Evolutionary conservation across 345 rosid species (phyloP), one percentile per base, ranked within the genome.

Genomic region (Euphorbia lathyris): DNA sequence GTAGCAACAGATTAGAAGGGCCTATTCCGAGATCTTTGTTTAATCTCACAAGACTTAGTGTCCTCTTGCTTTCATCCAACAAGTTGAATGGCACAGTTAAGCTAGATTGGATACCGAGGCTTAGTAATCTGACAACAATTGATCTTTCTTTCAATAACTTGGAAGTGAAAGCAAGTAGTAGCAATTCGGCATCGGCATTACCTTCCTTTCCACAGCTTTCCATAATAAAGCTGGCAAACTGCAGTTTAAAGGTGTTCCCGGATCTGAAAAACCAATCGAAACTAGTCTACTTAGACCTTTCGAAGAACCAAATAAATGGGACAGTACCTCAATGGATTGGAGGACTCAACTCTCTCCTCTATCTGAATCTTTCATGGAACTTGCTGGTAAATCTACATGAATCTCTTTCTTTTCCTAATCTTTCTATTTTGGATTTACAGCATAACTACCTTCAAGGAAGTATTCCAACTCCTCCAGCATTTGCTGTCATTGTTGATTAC

Each of bases 271-370:
- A 43, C 59, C 88, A 79, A 40, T 20, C 47, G n/a, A 62, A 0
- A 3, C 22, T 88, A 5, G 0, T 0, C 5, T 0, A 0, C 26
- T 64, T 88, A 16, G 89, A 88, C 67, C 87, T 88, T 64, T 85
- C 91, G 2, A 6, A 14, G 10, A 88, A 88, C 73, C 25, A 30
- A 0, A 86, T 88, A 32, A n/a, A 1, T 17, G 84, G 85, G 32
- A 1, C 3, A n/a, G 55, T 88, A 19, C 93, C 88, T 0, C 4
- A 19, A 0, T 88, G 90, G 93, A 73, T 88, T 45, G 77, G 85
- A 81, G 29, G 63, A 52, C 50, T 32, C 16, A 20, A 23, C 6
- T 3, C 26, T 20, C 72, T 43, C 8, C 8, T 1, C 3, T 16
- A 38, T 20, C 63, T 76, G 38, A 76, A 76, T 60, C 72, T 76